Conservation (phyloP, 257 asterid genomes). For the Gynochthodes officinalis region DNA sequence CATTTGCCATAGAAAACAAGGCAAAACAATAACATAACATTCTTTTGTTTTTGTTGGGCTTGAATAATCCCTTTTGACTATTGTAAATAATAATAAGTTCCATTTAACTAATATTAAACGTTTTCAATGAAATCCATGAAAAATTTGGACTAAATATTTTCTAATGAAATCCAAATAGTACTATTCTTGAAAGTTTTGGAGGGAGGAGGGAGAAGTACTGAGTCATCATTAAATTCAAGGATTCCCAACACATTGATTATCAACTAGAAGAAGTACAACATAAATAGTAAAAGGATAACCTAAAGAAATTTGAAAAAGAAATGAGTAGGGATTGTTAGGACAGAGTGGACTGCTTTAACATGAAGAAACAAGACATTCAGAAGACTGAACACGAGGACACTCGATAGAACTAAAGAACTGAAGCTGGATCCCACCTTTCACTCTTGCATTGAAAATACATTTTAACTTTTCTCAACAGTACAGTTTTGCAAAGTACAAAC, state of each 20-base stretch:
- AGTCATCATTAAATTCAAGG: too few relatives aligned
- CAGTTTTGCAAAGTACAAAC: not conserved
- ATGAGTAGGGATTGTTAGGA: not conserved
- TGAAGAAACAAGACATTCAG: slow-evolving; percentile 51
- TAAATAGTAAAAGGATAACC: not conserved
- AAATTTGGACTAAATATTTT: too few relatives aligned
- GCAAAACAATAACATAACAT: too few relatives aligned
- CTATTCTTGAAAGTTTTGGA: too few relatives aligned
- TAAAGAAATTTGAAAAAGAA: not conserved
- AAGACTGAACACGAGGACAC: slow-evolving; percentile 35
- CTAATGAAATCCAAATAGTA: too few relatives aligned
- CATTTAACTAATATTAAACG: too few relatives aligned
- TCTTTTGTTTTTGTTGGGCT: too few relatives aligned
- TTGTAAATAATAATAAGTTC: too few relatives aligned
- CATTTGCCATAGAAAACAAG: too few relatives aligned
- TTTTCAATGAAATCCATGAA: too few relatives aligned
- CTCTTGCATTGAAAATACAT: slow-evolving; percentile 17
- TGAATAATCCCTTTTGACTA: too few relatives aligned
- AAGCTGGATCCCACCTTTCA: slow-evolving; percentile 51
- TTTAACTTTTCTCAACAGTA: slow-evolving; percentile 17
- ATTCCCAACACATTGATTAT: not conserved
- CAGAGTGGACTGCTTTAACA: slow-evolving; percentile 23
- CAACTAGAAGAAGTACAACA: not conserved
- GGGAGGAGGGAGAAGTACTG: too few relatives aligned
- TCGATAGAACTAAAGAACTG: slow-evolving; percentile 28